phyloP scores from a whole-genome alignment of 352 stramenopile species.

The Globisporangium yorkense region DNA sequence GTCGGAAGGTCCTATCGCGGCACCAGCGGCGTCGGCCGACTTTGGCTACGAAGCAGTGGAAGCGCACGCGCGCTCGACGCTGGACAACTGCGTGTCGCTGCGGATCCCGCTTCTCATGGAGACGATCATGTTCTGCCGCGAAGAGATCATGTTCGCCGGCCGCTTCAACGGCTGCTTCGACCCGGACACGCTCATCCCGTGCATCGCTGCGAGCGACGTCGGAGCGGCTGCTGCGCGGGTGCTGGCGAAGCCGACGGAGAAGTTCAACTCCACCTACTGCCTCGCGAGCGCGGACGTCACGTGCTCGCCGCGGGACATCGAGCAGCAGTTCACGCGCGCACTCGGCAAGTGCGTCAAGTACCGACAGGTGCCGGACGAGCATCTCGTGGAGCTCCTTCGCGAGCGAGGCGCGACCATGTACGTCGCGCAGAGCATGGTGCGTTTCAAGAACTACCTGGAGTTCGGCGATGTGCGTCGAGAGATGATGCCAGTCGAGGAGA shows the following conservation, averaged over 20 bases:
- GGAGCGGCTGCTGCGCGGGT: slow-evolving; percentile 43
- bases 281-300: slow-evolving; percentile 34
- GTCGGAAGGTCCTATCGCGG: not conserved
- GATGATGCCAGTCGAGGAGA: not conserved
- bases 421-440: slow-evolving; percentile 43
- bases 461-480: slow-evolving; percentile 1
- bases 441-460: slow-evolving; percentile 52
- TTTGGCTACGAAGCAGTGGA: slow-evolving; percentile 61
- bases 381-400: slow-evolving; percentile 37
- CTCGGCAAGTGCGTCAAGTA: slow-evolving; percentile 48
- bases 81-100: slow-evolving; percentile 48
- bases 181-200: slow-evolving; percentile 39
- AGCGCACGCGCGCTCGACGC: slow-evolving; percentile 40
- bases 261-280: slow-evolving; percentile 52
- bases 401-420: slow-evolving; percentile 44
- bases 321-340: slow-evolving; percentile 23
- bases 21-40: slow-evolving; percentile 17
- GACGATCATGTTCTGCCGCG: slow-evolving; percentile 63
- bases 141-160: slow-evolving; percentile 66
- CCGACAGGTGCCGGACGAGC: slow-evolving; percentile 32
- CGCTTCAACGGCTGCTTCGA: slow-evolving; percentile 53
- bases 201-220: slow-evolving; percentile 64
- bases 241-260: slow-evolving; percentile 32
- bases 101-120: slow-evolving; percentile 75
- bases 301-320: slow-evolving; percentile 41